A percentile compares a stretch with the other conserved stretches of the same genome.
Conservation (phyloP, 306 rosid genomes). For the Dicorynia guianensis region DNA sequence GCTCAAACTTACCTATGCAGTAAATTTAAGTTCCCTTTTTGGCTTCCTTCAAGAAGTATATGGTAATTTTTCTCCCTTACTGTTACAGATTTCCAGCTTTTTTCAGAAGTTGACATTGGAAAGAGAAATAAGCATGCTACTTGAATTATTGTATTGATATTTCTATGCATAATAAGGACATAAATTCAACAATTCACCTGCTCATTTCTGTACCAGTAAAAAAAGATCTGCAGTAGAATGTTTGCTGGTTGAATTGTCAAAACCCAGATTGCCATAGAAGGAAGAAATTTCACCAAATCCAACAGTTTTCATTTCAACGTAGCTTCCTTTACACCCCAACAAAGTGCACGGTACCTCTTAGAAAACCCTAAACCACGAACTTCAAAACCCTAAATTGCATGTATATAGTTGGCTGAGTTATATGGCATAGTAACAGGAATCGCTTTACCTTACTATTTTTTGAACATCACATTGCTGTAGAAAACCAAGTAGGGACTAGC, state of each 20-base stretch:
- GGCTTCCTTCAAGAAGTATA: constrained; percentile 24
- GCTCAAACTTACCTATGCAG: constrained; percentile 55
- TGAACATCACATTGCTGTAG: constrained; percentile 1
- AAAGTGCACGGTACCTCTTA: constrained; percentile 10
- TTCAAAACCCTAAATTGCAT: constrained; percentile 48
- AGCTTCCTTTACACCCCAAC: background rate
- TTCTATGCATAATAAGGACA: constrained; percentile 5
- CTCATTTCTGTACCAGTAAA: background rate
- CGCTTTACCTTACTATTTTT: background rate
- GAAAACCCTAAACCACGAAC: constrained; percentile 49
- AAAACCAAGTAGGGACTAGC: constrained; percentile 32
- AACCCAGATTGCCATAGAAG: constrained; percentile 1
- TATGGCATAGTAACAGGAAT: constrained; percentile 14
- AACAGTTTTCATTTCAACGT: constrained; percentile 3
- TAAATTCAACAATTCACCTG: constrained; percentile 15
- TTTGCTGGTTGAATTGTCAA: constrained; percentile 12
- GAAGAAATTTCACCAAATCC: constrained; percentile 25
- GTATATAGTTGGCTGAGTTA: background rate
- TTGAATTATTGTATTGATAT: background rate
- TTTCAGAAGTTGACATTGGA: constrained; percentile 16
- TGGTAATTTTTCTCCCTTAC: constrained; percentile 39
- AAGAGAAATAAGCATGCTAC: background rate
- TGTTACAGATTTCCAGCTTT: background rate
- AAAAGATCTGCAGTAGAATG: constrained; percentile 24
- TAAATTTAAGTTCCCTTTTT: constrained; percentile 16